A percentile compares a stretch with the other conserved stretches of the same genome.
Evolutionary conservation across 129 eudicot genomes (phyloP).

Genomic region (Arctium lappa): DNA sequence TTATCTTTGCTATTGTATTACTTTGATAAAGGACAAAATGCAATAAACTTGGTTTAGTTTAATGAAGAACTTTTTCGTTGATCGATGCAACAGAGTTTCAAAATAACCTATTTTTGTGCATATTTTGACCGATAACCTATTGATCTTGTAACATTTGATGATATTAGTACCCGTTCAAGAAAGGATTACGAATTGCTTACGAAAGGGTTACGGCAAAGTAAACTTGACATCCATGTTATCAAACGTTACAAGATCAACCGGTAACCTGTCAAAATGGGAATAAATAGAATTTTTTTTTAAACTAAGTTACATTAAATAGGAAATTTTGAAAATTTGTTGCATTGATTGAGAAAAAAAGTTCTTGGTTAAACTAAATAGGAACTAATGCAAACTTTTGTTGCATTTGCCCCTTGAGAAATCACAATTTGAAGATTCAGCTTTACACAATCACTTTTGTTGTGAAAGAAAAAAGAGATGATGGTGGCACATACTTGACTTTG

Average conservation of each 20-base stretch:
- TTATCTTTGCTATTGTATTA: not conserved
- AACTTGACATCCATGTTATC: not conserved
- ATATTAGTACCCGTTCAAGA: not conserved
- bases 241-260: not conserved
- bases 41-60: not conserved
- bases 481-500: slow-evolving; percentile 55
- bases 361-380: too few relatives aligned
- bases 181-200: not conserved
- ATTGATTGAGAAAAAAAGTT: not conserved
- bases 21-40: not conserved
- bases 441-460: not conserved
- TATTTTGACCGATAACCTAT: not conserved
- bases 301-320: not conserved
- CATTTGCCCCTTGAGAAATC: not conserved
- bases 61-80: not conserved
- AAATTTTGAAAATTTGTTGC: not conserved
- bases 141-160: not conserved
- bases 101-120: not conserved
- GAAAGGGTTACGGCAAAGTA: not conserved
- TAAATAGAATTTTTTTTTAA: too few relatives aligned
- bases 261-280: not conserved
- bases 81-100: not conserved
- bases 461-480: slow-evolving; percentile 7
- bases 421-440: not conserved
- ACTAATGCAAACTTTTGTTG: not conserved